Conservation (phyloP, 345 rosid species). For the Melaleuca alternifolia region DNA sequence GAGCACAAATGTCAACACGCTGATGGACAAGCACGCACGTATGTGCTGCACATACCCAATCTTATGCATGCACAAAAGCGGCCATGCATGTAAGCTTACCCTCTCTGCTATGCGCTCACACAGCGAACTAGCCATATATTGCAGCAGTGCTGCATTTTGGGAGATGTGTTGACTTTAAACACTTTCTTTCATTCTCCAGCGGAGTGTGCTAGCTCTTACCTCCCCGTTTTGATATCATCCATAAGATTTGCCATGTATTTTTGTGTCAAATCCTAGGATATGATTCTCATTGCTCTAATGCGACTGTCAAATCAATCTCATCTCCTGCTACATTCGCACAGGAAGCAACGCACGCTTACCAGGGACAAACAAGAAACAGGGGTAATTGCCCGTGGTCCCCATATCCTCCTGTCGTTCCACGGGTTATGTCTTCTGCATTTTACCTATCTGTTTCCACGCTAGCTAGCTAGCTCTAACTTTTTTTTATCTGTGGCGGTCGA, state of each 20-base stretch:
- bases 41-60: background rate
- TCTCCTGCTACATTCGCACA: constrained; percentile 28
- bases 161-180: background rate
- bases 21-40: too few relatives aligned
- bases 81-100: background rate
- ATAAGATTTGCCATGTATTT: background rate
- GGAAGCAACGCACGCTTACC: constrained; percentile 58
- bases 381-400: constrained; percentile 83
- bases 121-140: background rate
- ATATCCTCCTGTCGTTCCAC: constrained; percentile 89
- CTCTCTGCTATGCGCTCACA: background rate
- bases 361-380: constrained; percentile 68
- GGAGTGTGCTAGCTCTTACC: background rate
- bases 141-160: background rate
- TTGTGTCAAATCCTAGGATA: background rate
- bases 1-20: too few relatives aligned
- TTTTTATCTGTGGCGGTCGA: background rate
- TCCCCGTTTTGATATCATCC: background rate
- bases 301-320: background rate
- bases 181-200: too few relatives aligned
- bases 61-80: background rate
- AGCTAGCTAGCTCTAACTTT: background rate
- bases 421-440: constrained; percentile 32
- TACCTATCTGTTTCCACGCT: background rate
- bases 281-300: background rate